These are phyloP conservation scores for Diaporthe sp. DNA, from an alignment of 2,329 filamentous ascomycete species.

Conservation along the genomic window DNA sequence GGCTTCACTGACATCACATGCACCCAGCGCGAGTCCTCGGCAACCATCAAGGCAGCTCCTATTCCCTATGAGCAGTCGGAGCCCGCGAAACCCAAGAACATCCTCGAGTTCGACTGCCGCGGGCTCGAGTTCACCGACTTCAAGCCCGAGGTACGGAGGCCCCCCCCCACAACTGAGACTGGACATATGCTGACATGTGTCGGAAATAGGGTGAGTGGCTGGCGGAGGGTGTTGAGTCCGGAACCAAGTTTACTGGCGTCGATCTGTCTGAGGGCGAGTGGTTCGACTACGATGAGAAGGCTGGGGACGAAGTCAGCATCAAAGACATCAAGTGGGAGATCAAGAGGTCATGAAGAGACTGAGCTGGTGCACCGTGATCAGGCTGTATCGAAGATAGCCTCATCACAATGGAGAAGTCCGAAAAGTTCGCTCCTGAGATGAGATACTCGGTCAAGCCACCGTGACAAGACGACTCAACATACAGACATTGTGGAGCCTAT, in stretches of 20 bases:
- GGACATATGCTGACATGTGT: conserved; percentile 32
- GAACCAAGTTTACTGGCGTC: conserved; percentile 84
- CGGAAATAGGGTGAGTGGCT: conserved; percentile 84
- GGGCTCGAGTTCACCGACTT: conserved; percentile 94
- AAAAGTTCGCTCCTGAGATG: neutral
- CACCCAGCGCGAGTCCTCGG: conserved; percentile 83
- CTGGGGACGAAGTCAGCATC: conserved; percentile 91
- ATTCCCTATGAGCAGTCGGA: conserved; percentile 78
- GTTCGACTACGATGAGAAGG: conserved; percentile 98
- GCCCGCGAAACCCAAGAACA: conserved; percentile 80
- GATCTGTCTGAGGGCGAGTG: conserved; percentile 93
- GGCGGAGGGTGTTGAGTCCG: conserved; percentile 84
- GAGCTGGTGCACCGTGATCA: neutral
- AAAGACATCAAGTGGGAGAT: conserved; percentile 92
- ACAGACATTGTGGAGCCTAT: neutral
- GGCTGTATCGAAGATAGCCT: neutral
- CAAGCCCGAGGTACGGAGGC: conserved; percentile 79
- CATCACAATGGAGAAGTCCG: neutral
- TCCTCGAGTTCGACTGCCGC: conserved; percentile 93
- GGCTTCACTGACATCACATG: neutral
- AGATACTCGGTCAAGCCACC: neutral
- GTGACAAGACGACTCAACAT: neutral
- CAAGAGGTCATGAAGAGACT: conserved; percentile 70
- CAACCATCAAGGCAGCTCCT: conserved; percentile 83
- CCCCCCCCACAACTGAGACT: neutral